These are phyloP conservation scores for Vigna hirtella DNA, from an alignment of 306 rosid genomes.

Conservation along the genomic window DNA sequence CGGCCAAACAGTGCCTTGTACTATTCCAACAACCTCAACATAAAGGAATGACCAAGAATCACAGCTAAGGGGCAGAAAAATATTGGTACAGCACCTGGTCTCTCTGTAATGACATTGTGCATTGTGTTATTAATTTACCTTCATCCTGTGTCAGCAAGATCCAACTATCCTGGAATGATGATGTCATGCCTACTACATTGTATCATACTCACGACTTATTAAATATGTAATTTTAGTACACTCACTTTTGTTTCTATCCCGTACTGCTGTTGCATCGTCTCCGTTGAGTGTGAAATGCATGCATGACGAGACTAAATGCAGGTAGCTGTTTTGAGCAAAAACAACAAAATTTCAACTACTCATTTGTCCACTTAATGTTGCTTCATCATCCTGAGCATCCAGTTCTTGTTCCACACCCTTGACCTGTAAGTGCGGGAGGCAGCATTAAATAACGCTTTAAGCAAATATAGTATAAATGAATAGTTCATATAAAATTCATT, in stretches of 20 bases:
- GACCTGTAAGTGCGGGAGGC: slow-evolving; percentile 63
- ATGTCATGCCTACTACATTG: slow-evolving; percentile 32
- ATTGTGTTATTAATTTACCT: slow-evolving; percentile 36
- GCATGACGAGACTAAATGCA: slow-evolving; percentile 14
- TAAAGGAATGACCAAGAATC: slow-evolving; percentile 27
- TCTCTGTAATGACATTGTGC: slow-evolving; percentile 8
- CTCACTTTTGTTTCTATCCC: slow-evolving; percentile 40
- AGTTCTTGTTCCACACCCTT: slow-evolving; percentile 90
- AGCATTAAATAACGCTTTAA: slow-evolving; percentile 6
- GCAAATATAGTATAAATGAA: background rate
- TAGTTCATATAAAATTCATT: slow-evolving; percentile 9
- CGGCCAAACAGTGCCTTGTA: slow-evolving; percentile 16
- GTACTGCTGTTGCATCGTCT: slow-evolving; percentile 37
- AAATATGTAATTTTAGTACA: slow-evolving; percentile 16
- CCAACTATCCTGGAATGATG: slow-evolving; percentile 37
- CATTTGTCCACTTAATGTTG: slow-evolving; percentile 56
- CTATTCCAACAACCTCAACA: slow-evolving; percentile 9
- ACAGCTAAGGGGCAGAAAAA: slow-evolving; percentile 2
- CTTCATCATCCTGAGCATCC: slow-evolving; percentile 76
- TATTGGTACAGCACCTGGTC: slow-evolving; percentile 3
- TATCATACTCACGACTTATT: slow-evolving; percentile 38
- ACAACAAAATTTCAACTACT: slow-evolving; percentile 48
- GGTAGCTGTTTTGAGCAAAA: background rate
- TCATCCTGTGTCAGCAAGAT: slow-evolving; percentile 26
- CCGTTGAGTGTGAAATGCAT: slow-evolving; percentile 21